Evolutionary conservation across 177 flowering plant genomes (phyloP).

Genomic region (Tripterygium wilfordii): DNA sequence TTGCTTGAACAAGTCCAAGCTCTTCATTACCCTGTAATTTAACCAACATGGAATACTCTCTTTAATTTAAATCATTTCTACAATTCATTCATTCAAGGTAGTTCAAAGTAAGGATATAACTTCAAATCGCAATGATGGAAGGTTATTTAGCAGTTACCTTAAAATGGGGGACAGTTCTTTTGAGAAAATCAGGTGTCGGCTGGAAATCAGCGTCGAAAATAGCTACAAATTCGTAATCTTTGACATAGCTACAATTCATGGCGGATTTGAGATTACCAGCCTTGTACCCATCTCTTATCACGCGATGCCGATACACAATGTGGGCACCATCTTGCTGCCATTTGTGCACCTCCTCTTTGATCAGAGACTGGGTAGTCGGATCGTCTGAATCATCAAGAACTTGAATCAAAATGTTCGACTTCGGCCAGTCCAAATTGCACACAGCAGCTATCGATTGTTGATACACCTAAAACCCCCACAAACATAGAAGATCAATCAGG

Average conservation of each 20-base stretch:
- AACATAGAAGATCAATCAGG: slow-evolving; percentile 3
- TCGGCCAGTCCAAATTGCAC: slow-evolving; percentile 90
- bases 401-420: slow-evolving; percentile 66
- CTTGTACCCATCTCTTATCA: slow-evolving; percentile 83
- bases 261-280: slow-evolving; percentile 96
- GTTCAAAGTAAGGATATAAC: not conserved
- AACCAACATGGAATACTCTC: not conserved
- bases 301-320: slow-evolving; percentile 75
- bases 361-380: slow-evolving; percentile 58
- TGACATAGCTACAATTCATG: slow-evolving; percentile 85
- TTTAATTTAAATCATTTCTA: not conserved
- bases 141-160: slow-evolving; percentile 49
- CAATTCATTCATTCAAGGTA: not conserved
- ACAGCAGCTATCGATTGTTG: slow-evolving; percentile 92
- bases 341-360: slow-evolving; percentile 78
- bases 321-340: slow-evolving; percentile 80
- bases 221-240: slow-evolving; percentile 84
- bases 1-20: slow-evolving; percentile 79
- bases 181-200: slow-evolving; percentile 75
- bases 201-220: slow-evolving; percentile 96
- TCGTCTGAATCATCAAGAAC: slow-evolving; percentile 91
- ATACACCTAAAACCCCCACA: slow-evolving; percentile 55
- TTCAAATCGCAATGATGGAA: not conserved
- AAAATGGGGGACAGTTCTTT: slow-evolving; percentile 77
- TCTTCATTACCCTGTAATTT: slow-evolving; percentile 64